Percentiles rank a stretch among this genome's conserved stretches.
phyloP scores from a whole-genome alignment of 257 asterid species.

The Lycium ferocissimum region DNA sequence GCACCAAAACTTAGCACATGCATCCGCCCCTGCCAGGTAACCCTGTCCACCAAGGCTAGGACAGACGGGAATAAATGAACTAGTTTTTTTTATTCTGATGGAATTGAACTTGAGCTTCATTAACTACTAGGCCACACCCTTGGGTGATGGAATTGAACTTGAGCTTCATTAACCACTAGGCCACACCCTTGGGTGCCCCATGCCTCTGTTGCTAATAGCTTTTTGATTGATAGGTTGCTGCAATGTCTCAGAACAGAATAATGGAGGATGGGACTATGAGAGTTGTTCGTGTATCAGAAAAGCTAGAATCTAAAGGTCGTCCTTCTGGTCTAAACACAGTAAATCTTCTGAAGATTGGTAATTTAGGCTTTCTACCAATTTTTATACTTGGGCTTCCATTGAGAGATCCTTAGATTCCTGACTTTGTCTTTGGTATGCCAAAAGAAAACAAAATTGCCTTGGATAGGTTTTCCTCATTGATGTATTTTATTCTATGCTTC shows the following conservation, averaged over 20 bases:
- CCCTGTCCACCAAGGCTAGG: too few species aligned
- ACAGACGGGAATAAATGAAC: too few species aligned
- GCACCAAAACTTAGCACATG: too few species aligned
- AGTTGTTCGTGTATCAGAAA: conserved; percentile 70
- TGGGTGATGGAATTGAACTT: too few species aligned
- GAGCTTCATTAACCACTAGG: too few species aligned
- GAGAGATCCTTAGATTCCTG: background rate
- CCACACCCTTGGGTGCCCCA: too few species aligned
- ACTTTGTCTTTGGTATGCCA: conserved; percentile 13
- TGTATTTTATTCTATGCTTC: conserved; percentile 20
- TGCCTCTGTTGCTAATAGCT: conserved; percentile 36
- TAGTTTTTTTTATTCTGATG: too few species aligned
- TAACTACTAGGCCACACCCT: too few species aligned
- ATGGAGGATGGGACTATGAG: conserved; percentile 63
- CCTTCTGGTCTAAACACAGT: conserved; percentile 93
- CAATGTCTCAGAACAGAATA: conserved; percentile 71
- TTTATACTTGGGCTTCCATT: conserved; percentile 31
- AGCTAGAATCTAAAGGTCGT: conserved; percentile 74
- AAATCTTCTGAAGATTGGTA: conserved; percentile 85
- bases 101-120: too few species aligned
- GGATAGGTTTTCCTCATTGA: conserved; percentile 8
- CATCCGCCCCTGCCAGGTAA: too few species aligned
- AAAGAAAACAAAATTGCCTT: background rate
- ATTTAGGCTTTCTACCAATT: conserved; percentile 19
- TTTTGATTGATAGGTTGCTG: conserved; percentile 62